Evolutionary conservation across 1,284 basidiomycete species (phyloP), one percentile per base, ranked within the genome.

Genomic region (Trichosporon sp.): DNA sequence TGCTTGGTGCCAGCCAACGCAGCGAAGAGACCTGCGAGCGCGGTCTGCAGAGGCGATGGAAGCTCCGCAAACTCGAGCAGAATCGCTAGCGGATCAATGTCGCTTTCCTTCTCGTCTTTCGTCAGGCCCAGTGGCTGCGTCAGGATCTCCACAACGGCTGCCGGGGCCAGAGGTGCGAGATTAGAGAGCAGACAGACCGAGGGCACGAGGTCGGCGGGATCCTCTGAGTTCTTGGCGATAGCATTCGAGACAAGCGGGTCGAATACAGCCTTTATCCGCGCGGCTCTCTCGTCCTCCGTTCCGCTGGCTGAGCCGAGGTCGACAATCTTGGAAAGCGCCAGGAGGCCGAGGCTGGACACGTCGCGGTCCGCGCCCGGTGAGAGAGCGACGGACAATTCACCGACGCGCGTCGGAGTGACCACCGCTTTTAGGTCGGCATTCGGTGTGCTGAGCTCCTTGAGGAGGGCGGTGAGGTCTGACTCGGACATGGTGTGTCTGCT

Each of bases 1-100:
- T 83, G 64, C 79, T 91, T 92, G 75, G 91, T 88, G 3, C 90
- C 88, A 64, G 87, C 86, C 5, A 91, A 91, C 72, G 91, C 90
- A 6, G 89, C 86, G 21, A 93, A 83, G 4, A 95, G 84, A 68
- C 89, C 89, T 0, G 90, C 90, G 29, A 92, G 85, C 6, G 87
- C 86, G 32, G 74, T 71, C 62, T 81, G 80, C 2, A 82, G 72
- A 0, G 73, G 65, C 5, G 76, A 78, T 0, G 78, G 75, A 1
- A 82, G 75, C 65, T 82, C 81, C 2, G 77, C 76, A 32, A 76
- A 65, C 68, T 82, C 81, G n/a, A 82, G 74, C 3, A 81, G 71
- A 9, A 80, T 58, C 2, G 65, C 75, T 2, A 81, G 70, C 0
- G 75, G 67, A 65, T 77, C 73, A 21, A 77, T 71, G 11, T 68